These are phyloP conservation scores for Vigna nakashimae DNA, from an alignment of 306 rosid genomes.

Conservation along the genomic window DNA sequence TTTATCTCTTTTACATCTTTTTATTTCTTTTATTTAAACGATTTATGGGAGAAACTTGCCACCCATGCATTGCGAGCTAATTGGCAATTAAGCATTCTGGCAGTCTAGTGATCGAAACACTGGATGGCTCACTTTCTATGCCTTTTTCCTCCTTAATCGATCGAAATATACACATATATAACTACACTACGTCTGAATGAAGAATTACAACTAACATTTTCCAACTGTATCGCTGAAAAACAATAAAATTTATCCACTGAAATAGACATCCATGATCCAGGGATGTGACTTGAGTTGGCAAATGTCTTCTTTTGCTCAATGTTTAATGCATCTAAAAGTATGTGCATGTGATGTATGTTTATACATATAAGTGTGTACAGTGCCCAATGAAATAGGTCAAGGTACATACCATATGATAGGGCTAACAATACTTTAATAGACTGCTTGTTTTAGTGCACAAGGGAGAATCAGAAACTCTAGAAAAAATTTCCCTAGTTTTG, in stretches of 20 bases:
- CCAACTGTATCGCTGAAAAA: conserved; percentile 65
- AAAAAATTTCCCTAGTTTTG: conserved; percentile 57
- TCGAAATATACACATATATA: conserved; percentile 14
- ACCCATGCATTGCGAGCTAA: conserved; percentile 49
- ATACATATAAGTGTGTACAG: conserved; percentile 45
- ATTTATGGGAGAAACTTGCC: conserved; percentile 18
- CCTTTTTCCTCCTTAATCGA: conserved; percentile 21
- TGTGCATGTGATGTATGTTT: conserved; percentile 63
- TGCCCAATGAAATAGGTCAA: conserved; percentile 52
- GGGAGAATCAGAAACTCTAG: conserved; percentile 56
- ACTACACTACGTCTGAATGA: conserved; percentile 49
- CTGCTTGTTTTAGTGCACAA: conserved; percentile 59
- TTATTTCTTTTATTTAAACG: neutral
- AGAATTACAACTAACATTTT: conserved; percentile 49
- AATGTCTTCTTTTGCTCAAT: conserved; percentile 44
- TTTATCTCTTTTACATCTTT: neutral
- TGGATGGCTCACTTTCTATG: conserved; percentile 36
- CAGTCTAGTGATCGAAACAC: conserved; percentile 32
- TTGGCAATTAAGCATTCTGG: conserved; percentile 39
- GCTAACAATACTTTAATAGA: conserved; percentile 56
- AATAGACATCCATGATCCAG: conserved; percentile 61
- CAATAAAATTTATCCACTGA: conserved; percentile 55
- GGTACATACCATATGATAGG: conserved; percentile 53
- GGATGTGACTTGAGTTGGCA: conserved; percentile 62
- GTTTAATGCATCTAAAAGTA: conserved; percentile 59